Evolutionary conservation across 2,329 filamentous ascomycete genomes (phyloP).

Genomic region (Ophiostoma tasmaniense): DNA sequence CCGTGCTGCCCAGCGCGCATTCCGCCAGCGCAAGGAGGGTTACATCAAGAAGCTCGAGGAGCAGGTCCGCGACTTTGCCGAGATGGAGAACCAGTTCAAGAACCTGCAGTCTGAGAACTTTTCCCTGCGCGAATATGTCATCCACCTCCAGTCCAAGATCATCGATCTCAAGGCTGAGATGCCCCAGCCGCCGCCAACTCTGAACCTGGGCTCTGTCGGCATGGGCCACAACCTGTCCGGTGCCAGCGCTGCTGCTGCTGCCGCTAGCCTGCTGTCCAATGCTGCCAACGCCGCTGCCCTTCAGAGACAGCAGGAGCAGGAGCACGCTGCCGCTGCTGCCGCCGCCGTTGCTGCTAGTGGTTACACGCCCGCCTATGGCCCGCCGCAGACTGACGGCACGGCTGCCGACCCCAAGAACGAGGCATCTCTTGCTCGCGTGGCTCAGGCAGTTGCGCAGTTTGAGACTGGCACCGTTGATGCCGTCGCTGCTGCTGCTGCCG

Average conservation of each 20-base stretch:
- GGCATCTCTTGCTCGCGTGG: slow-evolving; percentile 39
- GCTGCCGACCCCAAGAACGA: slow-evolving; percentile 5
- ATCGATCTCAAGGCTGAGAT: slow-evolving; percentile 77
- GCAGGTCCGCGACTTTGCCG: slow-evolving; percentile 73
- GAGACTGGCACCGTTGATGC: slow-evolving; percentile 13
- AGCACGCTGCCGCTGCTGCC: slow-evolving; percentile 7
- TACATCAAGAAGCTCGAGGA: slow-evolving; percentile 98
- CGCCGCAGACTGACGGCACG: background rate
- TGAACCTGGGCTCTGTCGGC: slow-evolving; percentile 50
- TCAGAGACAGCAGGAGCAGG: slow-evolving; percentile 14
- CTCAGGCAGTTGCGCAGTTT: slow-evolving; percentile 35
- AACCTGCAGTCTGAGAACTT: slow-evolving; percentile 83
- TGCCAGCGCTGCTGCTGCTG: slow-evolving; percentile 9
- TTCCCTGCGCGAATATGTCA: slow-evolving; percentile 82
- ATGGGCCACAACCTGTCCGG: background rate
- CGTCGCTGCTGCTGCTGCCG: background rate
- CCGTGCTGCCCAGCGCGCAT: slow-evolving; percentile 91
- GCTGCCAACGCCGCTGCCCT: slow-evolving; percentile 11
- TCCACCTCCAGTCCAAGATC: slow-evolving; percentile 78
- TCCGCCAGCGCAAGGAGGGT: slow-evolving; percentile 92
- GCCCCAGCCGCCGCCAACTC: slow-evolving; percentile 71
- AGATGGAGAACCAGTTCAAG: slow-evolving; percentile 70
- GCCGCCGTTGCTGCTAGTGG: background rate
- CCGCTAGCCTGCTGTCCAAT: slow-evolving; percentile 14
- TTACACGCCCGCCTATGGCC: background rate